Conservation (phyloP, 768 basidiomycete genomes). For the Lyophyllum atratum region DNA sequence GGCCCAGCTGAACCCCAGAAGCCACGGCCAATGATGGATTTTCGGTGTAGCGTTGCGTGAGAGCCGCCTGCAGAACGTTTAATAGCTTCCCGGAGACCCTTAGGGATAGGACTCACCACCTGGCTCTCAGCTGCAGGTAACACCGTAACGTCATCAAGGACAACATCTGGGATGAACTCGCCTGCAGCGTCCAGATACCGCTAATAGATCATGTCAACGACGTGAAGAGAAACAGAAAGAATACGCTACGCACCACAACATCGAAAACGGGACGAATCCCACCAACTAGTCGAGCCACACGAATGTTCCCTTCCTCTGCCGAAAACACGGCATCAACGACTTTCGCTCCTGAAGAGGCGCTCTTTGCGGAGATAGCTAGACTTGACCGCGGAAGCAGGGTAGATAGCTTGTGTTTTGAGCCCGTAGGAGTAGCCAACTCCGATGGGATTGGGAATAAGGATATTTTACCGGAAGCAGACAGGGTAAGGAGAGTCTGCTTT, state of each 20-base stretch:
- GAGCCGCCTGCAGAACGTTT: slow-evolving; percentile 35
- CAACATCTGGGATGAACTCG: slow-evolving; percentile 52
- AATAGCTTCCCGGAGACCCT: not conserved
- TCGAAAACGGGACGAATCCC: slow-evolving; percentile 64
- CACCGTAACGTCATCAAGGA: slow-evolving; percentile 40
- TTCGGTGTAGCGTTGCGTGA: slow-evolving; percentile 72
- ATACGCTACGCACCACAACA: slow-evolving; percentile 47
- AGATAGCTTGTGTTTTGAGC: slow-evolving; percentile 46
- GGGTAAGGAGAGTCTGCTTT: slow-evolving; percentile 47
- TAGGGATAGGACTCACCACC: not conserved
- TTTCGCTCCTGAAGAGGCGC: slow-evolving; percentile 28
- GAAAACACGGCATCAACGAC: slow-evolving; percentile 52
- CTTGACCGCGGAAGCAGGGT: slow-evolving; percentile 56
- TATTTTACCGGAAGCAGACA: slow-evolving; percentile 62
- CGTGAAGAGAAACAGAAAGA: slow-evolving; percentile 1
- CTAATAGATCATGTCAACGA: slow-evolving; percentile 32
- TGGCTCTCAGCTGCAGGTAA: slow-evolving; percentile 3
- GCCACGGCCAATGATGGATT: slow-evolving; percentile 58
- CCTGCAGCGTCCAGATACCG: slow-evolving; percentile 56
- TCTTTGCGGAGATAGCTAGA: slow-evolving; percentile 42
- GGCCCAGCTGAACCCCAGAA: slow-evolving; percentile 67
- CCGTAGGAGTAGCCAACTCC: slow-evolving; percentile 39
- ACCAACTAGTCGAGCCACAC: slow-evolving; percentile 54
- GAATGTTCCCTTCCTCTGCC: slow-evolving; percentile 41
- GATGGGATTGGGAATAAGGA: slow-evolving; percentile 56